Evolutionary conservation across 1,139 yeast species (phyloP).

Genomic region (Fermentozyma sake): DNA sequence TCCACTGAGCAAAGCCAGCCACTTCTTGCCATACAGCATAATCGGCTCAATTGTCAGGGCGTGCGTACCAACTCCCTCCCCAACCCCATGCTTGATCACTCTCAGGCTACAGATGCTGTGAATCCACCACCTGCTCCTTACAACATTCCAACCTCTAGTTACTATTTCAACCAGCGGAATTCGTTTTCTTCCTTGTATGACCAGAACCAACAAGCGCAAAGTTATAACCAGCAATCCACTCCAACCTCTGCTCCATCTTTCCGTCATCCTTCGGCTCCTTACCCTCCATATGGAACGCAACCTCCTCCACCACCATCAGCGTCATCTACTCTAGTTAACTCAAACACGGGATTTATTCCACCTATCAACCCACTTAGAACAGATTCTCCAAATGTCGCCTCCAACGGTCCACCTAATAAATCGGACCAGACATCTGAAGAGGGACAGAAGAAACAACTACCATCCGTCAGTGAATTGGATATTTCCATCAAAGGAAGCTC

Average conservation of each 20-base stretch:
- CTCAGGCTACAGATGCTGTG: conserved; percentile 1
- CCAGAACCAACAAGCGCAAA: conserved; percentile 5
- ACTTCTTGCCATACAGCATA: conserved; percentile 2
- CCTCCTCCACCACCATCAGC: not conserved
- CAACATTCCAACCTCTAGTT: conserved; percentile 4
- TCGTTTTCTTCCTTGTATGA: conserved; percentile 19
- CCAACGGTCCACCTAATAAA: not conserved
- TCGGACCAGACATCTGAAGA: conserved; percentile 4
- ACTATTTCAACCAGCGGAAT: conserved; percentile 9
- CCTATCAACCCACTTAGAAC: not conserved
- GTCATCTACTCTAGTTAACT: too few relatives aligned
- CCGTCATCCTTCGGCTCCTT: conserved; percentile 3
- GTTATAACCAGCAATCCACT: too few relatives aligned
- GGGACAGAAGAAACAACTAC: conserved; percentile 17
- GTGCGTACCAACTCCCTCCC: conserved; percentile 22
- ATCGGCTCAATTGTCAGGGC: conserved; percentile 1
- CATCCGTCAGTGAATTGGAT: conserved; percentile 37
- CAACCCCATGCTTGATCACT: conserved; percentile 16
- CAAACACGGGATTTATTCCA: not conserved
- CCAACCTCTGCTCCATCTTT: conserved; percentile 1
- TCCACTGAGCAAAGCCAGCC: conserved; percentile 2
- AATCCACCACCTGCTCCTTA: too few relatives aligned
- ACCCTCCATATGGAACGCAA: conserved; percentile 3
- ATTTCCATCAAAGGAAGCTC: conserved; percentile 25
- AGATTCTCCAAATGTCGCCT: not conserved